Evolutionary conservation across 371 early-diverging fungal species (phyloP).

Genomic region (Mucor plumbeus): DNA sequence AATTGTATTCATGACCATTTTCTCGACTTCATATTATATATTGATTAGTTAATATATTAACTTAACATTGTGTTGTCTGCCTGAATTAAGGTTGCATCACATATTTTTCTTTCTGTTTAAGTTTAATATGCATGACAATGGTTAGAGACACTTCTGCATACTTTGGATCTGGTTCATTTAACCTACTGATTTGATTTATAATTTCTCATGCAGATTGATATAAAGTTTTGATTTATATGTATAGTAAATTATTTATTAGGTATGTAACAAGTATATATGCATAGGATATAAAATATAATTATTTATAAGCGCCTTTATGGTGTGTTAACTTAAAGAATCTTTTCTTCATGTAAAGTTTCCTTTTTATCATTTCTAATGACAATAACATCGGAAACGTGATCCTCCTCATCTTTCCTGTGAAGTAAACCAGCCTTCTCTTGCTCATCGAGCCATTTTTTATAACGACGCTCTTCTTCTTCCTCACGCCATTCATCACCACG

Average conservation of each 20-base stretch:
- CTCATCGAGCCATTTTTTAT: constrained; percentile 32
- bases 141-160: too few species aligned
- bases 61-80: too few species aligned
- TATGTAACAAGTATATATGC: not conserved
- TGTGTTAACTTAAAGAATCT: not conserved
- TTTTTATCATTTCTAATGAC: constrained; percentile 16
- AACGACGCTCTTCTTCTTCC: constrained; percentile 48
- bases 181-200: too few species aligned
- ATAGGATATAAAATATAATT: not conserved
- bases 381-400: constrained; percentile 11
- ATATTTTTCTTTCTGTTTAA: too few species aligned
- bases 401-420: not conserved
- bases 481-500: constrained; percentile 56
- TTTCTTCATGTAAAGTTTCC: not conserved
- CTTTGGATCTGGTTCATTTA: too few species aligned
- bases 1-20: too few species aligned
- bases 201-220: too few species aligned
- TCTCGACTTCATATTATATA: too few species aligned
- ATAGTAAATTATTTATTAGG: not conserved
- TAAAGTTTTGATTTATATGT: too few species aligned
- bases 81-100: too few species aligned
- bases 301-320: not conserved
- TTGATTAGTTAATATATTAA: too few species aligned
- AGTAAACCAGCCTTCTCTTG: constrained; percentile 9
- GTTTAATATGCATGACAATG: too few species aligned